Evolutionary conservation across 805 yeast genomes (phyloP).

Genomic region (Isabelozyma heimii): DNA sequence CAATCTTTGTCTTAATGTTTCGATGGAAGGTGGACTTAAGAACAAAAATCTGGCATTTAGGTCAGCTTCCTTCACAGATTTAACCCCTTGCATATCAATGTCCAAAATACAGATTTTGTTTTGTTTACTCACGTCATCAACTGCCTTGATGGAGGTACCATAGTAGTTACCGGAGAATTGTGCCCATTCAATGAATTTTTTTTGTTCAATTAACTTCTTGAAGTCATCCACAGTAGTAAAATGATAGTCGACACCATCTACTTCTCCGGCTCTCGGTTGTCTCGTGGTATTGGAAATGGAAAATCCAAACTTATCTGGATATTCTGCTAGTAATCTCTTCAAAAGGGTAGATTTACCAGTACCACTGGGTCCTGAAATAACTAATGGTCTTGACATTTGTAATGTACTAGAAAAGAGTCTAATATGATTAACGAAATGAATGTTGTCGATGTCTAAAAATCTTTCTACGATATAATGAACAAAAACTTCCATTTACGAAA

Average conservation of each 20-base stretch:
- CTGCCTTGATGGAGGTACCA: conserved; percentile 89
- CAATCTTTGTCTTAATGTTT: conserved; percentile 70
- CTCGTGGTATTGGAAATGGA: conserved; percentile 94
- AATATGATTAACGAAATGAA: not conserved
- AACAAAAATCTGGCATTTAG: conserved; percentile 84
- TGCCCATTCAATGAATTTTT: conserved; percentile 94
- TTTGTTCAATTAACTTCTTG: conserved; percentile 67
- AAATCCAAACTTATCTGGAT: conserved; percentile 87
- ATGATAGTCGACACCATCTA: conserved; percentile 84
- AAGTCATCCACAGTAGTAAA: conserved; percentile 79
- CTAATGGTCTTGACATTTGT: conserved; percentile 69
- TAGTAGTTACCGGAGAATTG: conserved; percentile 97
- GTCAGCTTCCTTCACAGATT: conserved; percentile 78
- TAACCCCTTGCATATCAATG: conserved; percentile 99
- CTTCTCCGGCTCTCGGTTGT: conserved; percentile 87
- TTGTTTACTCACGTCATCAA: conserved; percentile 60
- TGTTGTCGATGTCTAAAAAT: too few species aligned
- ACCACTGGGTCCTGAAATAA: conserved; percentile 95
- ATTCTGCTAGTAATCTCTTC: conserved; percentile 86
- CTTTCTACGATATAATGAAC: too few species aligned
- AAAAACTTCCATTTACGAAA: too few species aligned
- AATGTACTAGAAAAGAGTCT: not conserved
- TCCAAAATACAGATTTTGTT: conserved; percentile 87
- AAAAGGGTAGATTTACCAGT: conserved; percentile 94
- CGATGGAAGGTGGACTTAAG: conserved; percentile 90